Conservation (phyloP, 495 filamentous ascomycete genomes). For the Penicillium tannophilum region DNA sequence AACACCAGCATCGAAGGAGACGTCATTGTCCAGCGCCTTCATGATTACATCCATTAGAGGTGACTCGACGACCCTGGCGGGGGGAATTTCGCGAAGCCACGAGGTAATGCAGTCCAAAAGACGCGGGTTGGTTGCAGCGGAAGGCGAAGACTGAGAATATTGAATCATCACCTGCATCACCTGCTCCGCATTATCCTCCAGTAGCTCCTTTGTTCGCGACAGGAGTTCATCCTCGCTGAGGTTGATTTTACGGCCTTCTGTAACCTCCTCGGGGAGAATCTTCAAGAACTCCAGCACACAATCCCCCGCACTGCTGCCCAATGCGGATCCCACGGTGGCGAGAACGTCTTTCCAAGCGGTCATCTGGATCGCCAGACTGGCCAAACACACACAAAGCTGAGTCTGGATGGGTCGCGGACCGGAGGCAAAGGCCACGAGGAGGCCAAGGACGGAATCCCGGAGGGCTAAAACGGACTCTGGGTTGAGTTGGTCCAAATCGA, state of each 20-base stretch:
- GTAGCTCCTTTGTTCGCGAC: conserved; percentile 77
- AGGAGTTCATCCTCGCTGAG: conserved; percentile 93
- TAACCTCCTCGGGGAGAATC: conserved; percentile 98
- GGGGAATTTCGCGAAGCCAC: conserved; percentile 90
- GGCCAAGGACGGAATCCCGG: conserved; percentile 76
- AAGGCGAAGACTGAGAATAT: conserved; percentile 82
- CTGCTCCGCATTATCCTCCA: conserved; percentile 85
- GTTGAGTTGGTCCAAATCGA: conserved; percentile 84
- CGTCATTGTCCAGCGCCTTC: conserved; percentile 70
- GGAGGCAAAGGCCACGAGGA: conserved; percentile 74
- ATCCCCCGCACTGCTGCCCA: conserved; percentile 76
- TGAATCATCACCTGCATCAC: conserved; percentile 83
- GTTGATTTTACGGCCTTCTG: conserved; percentile 97
- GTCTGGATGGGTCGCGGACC: conserved; percentile 91
- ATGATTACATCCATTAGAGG: conserved; percentile 81
- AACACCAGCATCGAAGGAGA: conserved; percentile 84
- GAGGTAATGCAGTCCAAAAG: conserved; percentile 94
- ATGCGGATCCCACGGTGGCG: conserved; percentile 69
- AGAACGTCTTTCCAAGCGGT: conserved; percentile 93
- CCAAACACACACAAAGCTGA: conserved; percentile 92
- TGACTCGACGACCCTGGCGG: conserved; percentile 80
- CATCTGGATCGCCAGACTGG: conserved; percentile 95
- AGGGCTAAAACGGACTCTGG: conserved; percentile 70
- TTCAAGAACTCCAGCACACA: conserved; percentile 93
- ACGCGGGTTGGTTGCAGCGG: conserved; percentile 83